These are phyloP conservation scores for Hymenotorrendiella dingleyae DNA, from an alignment of 2,329 filamentous ascomycete species.

Conservation along the genomic window DNA sequence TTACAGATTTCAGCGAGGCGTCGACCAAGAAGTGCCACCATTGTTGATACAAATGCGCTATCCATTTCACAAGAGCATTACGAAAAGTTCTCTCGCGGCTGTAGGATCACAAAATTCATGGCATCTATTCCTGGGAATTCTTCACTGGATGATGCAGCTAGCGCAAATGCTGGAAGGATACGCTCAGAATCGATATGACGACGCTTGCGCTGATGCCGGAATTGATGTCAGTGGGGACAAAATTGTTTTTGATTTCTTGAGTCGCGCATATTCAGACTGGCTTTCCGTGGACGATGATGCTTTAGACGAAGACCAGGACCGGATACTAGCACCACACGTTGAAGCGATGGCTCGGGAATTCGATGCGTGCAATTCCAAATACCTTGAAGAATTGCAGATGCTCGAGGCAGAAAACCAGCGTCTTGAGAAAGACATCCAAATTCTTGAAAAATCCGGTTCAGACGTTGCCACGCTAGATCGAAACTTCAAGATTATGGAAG, in stretches of 20 bases:
- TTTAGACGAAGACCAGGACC: conserved; percentile 75
- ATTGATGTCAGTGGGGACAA: conserved; percentile 84
- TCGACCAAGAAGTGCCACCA: conserved; percentile 90
- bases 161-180: conserved; percentile 91
- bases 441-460: conserved; percentile 79
- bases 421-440: conserved; percentile 79
- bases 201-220: conserved; percentile 81
- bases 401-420: conserved; percentile 81
- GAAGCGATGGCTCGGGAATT: conserved; percentile 85
- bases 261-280: conserved; percentile 88
- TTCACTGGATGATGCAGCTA: conserved; percentile 99
- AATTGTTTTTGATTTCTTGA: conserved; percentile 91
- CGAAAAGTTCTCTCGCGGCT: conserved; percentile 90
- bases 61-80: conserved; percentile 91
- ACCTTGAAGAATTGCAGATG: conserved; percentile 74
- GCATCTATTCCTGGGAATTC: conserved; percentile 85
- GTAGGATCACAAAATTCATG: conserved; percentile 90
- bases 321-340: conserved; percentile 74
- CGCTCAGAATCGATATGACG: conserved; percentile 71
- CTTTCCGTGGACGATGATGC: conserved; percentile 86
- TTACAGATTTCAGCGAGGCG: conserved; percentile 88
- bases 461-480: conserved; percentile 80
- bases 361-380: conserved; percentile 76
- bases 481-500: conserved; percentile 87
- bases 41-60: conserved; percentile 91